Evolutionary conservation across 805 yeast genomes (phyloP), one percentile per base, ranked within the genome.

Genomic region (Metschnikowia orientalis): DNA sequence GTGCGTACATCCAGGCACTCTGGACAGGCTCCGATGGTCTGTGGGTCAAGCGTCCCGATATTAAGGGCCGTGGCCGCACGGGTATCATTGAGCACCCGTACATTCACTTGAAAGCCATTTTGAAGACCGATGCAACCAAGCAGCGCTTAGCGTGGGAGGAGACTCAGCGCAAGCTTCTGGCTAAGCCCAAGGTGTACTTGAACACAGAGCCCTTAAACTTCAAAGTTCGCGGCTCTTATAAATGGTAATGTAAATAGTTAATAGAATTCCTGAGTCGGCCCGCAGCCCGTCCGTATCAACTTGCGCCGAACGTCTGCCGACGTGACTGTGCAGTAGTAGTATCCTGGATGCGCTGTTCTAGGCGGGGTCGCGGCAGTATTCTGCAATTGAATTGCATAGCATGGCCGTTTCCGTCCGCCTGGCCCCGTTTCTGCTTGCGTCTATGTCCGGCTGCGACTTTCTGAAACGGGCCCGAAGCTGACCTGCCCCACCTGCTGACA

Each of bases 11-110:
- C 36, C 75, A 80, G 26, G 84, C 84, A 51, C 76, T 88, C 38
- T 90, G 97, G 97, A 79, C 79, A 17, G 97, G 96, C 25, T 79
- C 88, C 37, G 97, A 90, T 57, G 95, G 95, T 13, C 52, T 61
- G 32, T 77, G 82, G 79, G 50, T 54, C 18, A 80, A 76, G 56
- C 73, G 92, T 56, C 59, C 78, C 7, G 96, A 90, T 48, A 70
- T 73, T 54, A 88, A 87, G 64, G 95, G 92, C 44, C 79, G 97
- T 65, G 96, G 96, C 44, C 77, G 95, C 58, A 69, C 75, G 13
- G 97, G 97, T 54, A 61, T 84, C 37, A 72, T 83, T 31, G 72
- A 69, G 19, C 92, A 85, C 51, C 77, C 83, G 40, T 82, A 74
- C 55, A 79, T 87, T 32, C 95, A 90, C 58, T 77, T 89, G 19